A percentile compares a stretch with the other conserved stretches of the same genome.
Evolutionary conservation across 1,139 yeast genomes (phyloP).

Genomic region (Entelexis sorbosivorans): DNA sequence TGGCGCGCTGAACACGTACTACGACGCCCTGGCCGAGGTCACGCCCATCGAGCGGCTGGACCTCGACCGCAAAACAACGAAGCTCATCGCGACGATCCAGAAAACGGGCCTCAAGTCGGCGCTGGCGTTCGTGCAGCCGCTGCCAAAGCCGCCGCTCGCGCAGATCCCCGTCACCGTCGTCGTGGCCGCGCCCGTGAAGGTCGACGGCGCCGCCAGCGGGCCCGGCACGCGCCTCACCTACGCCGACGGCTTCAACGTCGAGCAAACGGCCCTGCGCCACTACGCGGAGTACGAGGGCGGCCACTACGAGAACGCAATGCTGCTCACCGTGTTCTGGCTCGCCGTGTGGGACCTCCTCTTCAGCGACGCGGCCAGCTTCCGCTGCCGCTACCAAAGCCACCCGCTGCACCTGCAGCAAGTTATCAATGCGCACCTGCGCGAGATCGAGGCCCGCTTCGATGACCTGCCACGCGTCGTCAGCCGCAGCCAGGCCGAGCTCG

Average conservation of each 20-base stretch:
- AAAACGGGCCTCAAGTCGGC: conserved; percentile 20
- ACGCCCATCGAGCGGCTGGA: conserved; percentile 23
- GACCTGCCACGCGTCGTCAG: neutral
- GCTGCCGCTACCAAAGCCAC: conserved; percentile 30
- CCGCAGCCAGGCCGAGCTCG: neutral
- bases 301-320: conserved; percentile 31
- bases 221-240: conserved; percentile 18
- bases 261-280: conserved; percentile 29
- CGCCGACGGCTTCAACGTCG: conserved; percentile 26
- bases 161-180: conserved; percentile 8
- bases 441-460: conserved; percentile 20
- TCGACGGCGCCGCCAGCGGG: conserved; percentile 9
- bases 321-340: conserved; percentile 27
- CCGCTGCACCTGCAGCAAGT: conserved; percentile 29
- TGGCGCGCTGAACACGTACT: conserved; percentile 25
- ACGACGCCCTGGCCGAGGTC: conserved; percentile 24
- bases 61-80: conserved; percentile 23
- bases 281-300: conserved; percentile 24
- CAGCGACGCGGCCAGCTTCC: conserved; percentile 25
- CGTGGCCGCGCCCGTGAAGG: conserved; percentile 9
- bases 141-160: neutral
- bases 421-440: conserved; percentile 22
- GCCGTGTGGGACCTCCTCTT: conserved; percentile 21
- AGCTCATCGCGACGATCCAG: conserved; percentile 17
- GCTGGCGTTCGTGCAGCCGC: conserved; percentile 11